Evolutionary conservation across 768 basidiomycete genomes (phyloP).

Genomic region (Boletus edulis): DNA sequence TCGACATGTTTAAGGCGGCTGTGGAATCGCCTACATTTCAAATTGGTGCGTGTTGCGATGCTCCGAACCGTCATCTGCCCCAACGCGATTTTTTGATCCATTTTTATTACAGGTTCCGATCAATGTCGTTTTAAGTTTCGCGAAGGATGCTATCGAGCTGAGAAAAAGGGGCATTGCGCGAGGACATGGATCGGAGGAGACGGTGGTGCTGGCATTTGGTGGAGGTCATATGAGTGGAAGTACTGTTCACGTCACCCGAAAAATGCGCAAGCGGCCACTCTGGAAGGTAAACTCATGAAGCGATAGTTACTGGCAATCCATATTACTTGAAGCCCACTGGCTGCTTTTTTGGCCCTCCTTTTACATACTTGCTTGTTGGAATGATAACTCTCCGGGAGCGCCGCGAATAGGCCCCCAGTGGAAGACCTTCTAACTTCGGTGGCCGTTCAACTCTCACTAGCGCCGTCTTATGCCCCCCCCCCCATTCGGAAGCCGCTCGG

Average conservation of each 20-base stretch:
- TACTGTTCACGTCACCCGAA: constrained; percentile 84
- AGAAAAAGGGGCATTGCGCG: constrained; percentile 77
- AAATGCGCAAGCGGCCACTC: constrained; percentile 79
- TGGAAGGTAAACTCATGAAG: constrained; percentile 78
- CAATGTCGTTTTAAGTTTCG: constrained; percentile 90
- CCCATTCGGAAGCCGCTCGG: constrained; percentile 11
- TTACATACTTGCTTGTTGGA: constrained; percentile 22
- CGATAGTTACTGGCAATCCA: constrained; percentile 22
- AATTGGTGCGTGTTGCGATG: constrained; percentile 53
- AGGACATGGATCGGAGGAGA: constrained; percentile 75
- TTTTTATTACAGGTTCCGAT: constrained; percentile 57
- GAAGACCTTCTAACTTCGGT: not conserved
- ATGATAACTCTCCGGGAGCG: constrained; percentile 5
- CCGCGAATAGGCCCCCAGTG: not conserved
- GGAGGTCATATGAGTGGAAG: constrained; percentile 65
- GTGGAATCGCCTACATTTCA: constrained; percentile 78
- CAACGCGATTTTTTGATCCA: constrained; percentile 9
- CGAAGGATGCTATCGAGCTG: constrained; percentile 83
- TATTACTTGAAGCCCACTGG: constrained; percentile 29
- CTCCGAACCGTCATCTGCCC: constrained; percentile 3
- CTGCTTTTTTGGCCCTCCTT: constrained; percentile 16
- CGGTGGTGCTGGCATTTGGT: constrained; percentile 89
- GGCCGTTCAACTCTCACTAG: not conserved
- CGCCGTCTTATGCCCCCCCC: constrained; percentile 6
- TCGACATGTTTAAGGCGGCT: constrained; percentile 83